Evolutionary conservation across 257 asterid genomes (phyloP).

Genomic region (Fraxinus anomala): DNA sequence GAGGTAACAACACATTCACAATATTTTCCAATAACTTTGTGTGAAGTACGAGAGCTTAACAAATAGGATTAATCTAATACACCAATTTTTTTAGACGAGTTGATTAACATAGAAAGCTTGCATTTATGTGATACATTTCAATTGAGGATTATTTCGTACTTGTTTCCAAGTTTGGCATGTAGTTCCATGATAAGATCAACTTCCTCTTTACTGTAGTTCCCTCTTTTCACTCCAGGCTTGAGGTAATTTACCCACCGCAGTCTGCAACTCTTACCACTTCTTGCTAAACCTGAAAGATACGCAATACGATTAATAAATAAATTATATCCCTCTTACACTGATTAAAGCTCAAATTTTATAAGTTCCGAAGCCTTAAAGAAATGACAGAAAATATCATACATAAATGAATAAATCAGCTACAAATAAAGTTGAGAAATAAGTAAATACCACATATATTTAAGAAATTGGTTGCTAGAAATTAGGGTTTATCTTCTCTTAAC

Average conservation of each 20-base stretch:
- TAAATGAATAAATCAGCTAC: neutral
- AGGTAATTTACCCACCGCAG: conserved; percentile 64
- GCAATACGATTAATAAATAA: neutral
- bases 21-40: no score
- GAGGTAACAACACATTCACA: no score
- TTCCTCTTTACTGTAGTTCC: conserved; percentile 44
- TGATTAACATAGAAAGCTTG: neutral
- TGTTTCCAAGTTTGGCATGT: conserved; percentile 47
- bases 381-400: no score
- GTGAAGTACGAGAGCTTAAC: no score
- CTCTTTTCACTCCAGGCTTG: conserved; percentile 48
- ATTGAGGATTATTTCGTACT: conserved; percentile 26
- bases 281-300: conserved; percentile 40
- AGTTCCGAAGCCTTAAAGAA: neutral
- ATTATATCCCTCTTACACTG: no score
- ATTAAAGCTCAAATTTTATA: neutral
- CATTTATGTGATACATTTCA: neutral
- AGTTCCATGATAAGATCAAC: conserved; percentile 40
- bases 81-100: neutral
- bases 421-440: neutral
- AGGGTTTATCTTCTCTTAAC: neutral
- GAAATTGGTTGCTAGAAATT: neutral
- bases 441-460: neutral
- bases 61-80: neutral
- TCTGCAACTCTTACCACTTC: conserved; percentile 70